Conservation (phyloP, 2,329 filamentous ascomycete genomes). For the Conoideocrella luteorostrata region DNA sequence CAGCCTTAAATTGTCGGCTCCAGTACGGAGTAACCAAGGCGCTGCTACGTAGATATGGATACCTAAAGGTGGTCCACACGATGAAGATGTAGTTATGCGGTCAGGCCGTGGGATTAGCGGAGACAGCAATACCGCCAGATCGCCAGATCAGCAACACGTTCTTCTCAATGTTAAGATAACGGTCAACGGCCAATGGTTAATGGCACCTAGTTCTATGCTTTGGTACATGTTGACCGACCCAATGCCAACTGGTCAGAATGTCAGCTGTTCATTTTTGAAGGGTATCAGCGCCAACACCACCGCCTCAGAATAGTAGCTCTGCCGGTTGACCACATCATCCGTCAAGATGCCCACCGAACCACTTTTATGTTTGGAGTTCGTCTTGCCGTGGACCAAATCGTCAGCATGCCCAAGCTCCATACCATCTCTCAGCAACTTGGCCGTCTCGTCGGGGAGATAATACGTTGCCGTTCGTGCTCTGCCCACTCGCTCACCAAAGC, state of each 20-base stretch:
- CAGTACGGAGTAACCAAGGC: too few relatives aligned
- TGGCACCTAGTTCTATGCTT: too few relatives aligned
- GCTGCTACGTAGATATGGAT: too few relatives aligned
- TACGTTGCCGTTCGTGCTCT: conserved; percentile 32
- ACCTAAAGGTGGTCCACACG: too few relatives aligned
- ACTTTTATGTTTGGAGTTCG: conserved; percentile 30
- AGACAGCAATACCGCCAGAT: too few relatives aligned
- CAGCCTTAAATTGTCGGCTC: too few relatives aligned
- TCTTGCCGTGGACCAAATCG: conserved; percentile 29
- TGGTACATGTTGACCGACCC: background rate
- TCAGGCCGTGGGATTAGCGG: too few relatives aligned
- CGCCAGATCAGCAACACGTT: too few relatives aligned
- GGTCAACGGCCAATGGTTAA: too few relatives aligned
- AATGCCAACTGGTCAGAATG: conserved; percentile 17
- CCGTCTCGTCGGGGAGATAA: conserved; percentile 31
- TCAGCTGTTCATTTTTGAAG: conserved; percentile 28
- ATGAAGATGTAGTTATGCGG: too few relatives aligned
- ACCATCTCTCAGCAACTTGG: conserved; percentile 26
- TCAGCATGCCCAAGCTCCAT: conserved; percentile 35
- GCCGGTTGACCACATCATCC: conserved; percentile 27
- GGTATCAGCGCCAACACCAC: conserved; percentile 35
- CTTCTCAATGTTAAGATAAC: too few relatives aligned
- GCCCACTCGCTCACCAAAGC: conserved; percentile 21
- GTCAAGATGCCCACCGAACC: conserved; percentile 36
- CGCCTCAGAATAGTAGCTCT: conserved; percentile 31